Evolutionary conservation across 1,139 yeast genomes (phyloP).

Genomic region (Taphrina communis): DNA sequence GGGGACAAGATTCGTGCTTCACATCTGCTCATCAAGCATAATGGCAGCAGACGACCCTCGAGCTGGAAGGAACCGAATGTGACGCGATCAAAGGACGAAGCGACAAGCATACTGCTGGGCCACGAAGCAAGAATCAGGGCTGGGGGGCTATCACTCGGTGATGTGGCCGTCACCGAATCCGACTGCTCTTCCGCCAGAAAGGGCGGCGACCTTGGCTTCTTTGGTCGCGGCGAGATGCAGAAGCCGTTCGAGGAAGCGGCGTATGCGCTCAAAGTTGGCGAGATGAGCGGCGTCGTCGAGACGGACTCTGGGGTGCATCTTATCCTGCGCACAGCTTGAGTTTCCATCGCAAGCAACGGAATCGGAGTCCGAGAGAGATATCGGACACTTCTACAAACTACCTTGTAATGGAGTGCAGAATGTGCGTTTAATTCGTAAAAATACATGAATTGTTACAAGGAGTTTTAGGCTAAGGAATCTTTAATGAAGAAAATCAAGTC

Average conservation of each 20-base stretch:
- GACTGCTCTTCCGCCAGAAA: slow-evolving; percentile 87
- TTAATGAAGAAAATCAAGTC: slow-evolving; percentile 24
- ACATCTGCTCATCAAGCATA: slow-evolving; percentile 83
- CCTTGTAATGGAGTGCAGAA: too few species aligned
- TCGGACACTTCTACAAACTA: too few species aligned
- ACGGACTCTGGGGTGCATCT: slow-evolving; percentile 91
- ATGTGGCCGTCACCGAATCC: slow-evolving; percentile 79
- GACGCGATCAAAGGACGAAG: slow-evolving; percentile 81
- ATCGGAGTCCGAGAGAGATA: too few species aligned
- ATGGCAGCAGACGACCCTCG: slow-evolving; percentile 82
- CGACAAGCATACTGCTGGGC: slow-evolving; percentile 66
- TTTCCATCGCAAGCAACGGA: too few species aligned
- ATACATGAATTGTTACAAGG: not conserved
- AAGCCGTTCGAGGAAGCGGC: slow-evolving; percentile 90
- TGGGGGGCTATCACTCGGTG: slow-evolving; percentile 67
- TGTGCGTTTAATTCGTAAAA: not conserved
- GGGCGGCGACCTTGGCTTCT: slow-evolving; percentile 90
- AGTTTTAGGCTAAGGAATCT: not conserved
- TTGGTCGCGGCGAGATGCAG: slow-evolving; percentile 92
- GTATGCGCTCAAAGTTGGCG: slow-evolving; percentile 79
- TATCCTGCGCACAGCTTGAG: slow-evolving; percentile 77
- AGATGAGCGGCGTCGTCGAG: slow-evolving; percentile 80
- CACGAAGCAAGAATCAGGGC: slow-evolving; percentile 66
- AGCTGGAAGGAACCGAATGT: slow-evolving; percentile 85
- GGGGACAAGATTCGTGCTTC: slow-evolving; percentile 66